Evolutionary conservation across 2,329 filamentous ascomycete species (phyloP), one percentile per base, ranked within the genome.

Genomic region (Emericellopsis cladophorae): DNA sequence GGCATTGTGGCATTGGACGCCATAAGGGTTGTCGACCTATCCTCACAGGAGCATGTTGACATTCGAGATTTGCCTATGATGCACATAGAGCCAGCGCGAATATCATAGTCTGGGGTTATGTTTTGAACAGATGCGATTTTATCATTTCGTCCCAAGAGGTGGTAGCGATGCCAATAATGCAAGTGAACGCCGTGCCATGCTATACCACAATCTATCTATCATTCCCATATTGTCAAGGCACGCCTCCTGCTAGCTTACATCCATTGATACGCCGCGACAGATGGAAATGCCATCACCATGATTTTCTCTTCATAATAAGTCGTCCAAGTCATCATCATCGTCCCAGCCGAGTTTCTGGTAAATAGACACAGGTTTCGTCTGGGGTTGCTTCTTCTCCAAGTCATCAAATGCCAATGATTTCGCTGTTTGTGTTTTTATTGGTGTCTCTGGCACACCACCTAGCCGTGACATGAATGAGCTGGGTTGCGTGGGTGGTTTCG

Each of bases 21-120:
- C 3, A 67, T 90, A 16, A 67, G 83, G 39, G 74, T 90, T 1
- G 68, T 89, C 4, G 85, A 92, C 56, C 55, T 90, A 44, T 74
- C 67, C 18, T 83, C 76, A 29, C 79, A 85, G 52, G 83, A 89
- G 61, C 81, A 84, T 53, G 79, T 85, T 4, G 84, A 90, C 57
- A 78, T 89, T 41, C 71, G 75, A 45, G 81, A 90, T 45, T 55
- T 92, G 47, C 85, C 85, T 0, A 77, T 73, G 36, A 75, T 87
- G 49, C 60, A 86, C 40, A 69, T 81, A 14, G 60, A 66, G 44
- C 54, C 57, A 18, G 49, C 26, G 7, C 26, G 26, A 12, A 7
- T 9, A 29, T 29, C 26, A 12, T 12, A 29, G 26, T 21, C 18
- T 3, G 4, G 18, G 18, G 4, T 5, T 21, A 21, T 21, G 18